Percentiles rank a stretch among this genome's conserved stretches.
Evolutionary conservation across 2,329 filamentous ascomycete genomes (phyloP).

Genomic region (Stromatinia cepivora): DNA sequence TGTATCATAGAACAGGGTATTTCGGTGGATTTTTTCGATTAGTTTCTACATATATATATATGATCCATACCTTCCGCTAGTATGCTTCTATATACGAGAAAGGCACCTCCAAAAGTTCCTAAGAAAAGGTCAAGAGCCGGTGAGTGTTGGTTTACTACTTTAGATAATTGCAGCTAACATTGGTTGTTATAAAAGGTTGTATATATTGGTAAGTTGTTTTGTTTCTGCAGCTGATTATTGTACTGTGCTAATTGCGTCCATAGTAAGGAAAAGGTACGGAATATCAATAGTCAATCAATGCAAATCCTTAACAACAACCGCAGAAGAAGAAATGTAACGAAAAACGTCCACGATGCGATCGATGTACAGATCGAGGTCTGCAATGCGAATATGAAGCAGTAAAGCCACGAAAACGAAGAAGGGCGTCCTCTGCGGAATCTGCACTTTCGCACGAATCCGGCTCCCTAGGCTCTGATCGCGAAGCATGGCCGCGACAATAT

Average conservation of each 20-base stretch:
- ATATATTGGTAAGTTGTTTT: slow-evolving; percentile 38
- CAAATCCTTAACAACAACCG: slow-evolving; percentile 24
- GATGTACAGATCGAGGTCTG: slow-evolving; percentile 37
- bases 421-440: slow-evolving; percentile 28
- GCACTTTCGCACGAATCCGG: slow-evolving; percentile 30
- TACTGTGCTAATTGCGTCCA: slow-evolving; percentile 29
- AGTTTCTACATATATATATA: background rate
- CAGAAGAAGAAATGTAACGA: slow-evolving; percentile 43
- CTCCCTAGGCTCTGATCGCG: slow-evolving; percentile 29
- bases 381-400: slow-evolving; percentile 40
- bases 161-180: slow-evolving; percentile 26
- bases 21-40: background rate
- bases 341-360: slow-evolving; percentile 38
- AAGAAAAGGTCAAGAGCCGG: slow-evolving; percentile 61
- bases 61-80: slow-evolving; percentile 11
- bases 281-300: background rate
- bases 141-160: slow-evolving; percentile 41
- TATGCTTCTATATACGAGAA: slow-evolving; percentile 61
- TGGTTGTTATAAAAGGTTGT: slow-evolving; percentile 33
- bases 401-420: slow-evolving; percentile 36
- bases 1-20: background rate
- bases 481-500: slow-evolving; percentile 33
- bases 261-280: slow-evolving; percentile 41
- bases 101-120: slow-evolving; percentile 57
- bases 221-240: background rate